These are phyloP conservation scores for Tulasnella sp. DNA, from an alignment of 768 basidiomycete species.

Conservation along the genomic window DNA sequence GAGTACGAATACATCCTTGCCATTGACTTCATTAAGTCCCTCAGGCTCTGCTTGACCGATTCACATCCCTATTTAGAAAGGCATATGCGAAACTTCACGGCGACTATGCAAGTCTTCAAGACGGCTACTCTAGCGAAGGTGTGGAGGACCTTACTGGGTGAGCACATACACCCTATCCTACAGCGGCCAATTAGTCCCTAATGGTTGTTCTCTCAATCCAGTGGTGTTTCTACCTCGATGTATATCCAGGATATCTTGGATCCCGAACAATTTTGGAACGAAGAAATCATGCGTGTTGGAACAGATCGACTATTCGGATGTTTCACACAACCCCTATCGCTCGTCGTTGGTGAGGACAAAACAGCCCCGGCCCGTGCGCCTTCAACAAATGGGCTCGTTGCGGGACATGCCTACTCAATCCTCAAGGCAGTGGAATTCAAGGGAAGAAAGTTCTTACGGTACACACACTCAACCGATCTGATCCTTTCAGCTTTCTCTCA, in stretches of 20 bases:
- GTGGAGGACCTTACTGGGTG: conserved; percentile 50
- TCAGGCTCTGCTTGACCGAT: conserved; percentile 12
- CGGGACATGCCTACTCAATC: conserved; percentile 37
- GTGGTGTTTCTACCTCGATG: conserved; percentile 12
- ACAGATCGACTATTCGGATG: conserved; percentile 41
- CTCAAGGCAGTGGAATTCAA: conserved; percentile 34
- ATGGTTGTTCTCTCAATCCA: background rate
- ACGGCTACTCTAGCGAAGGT: conserved; percentile 38
- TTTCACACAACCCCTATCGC: conserved; percentile 25
- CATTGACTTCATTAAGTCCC: no score
- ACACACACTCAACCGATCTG: background rate
- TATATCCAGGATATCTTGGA: conserved; percentile 38
- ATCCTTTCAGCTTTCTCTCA: no score
- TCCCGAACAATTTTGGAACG: conserved; percentile 40
- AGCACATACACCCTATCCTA: background rate
- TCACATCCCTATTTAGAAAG: conserved; percentile 43
- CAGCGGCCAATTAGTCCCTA: background rate
- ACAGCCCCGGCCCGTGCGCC: conserved; percentile 10
- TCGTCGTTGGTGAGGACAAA: conserved; percentile 31
- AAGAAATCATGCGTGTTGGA: conserved; percentile 39
- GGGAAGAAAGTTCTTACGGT: conserved; percentile 37
- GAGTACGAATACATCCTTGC: no score
- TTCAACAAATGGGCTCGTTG: conserved; percentile 19
- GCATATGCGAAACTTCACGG: conserved; percentile 45
- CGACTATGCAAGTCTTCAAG: conserved; percentile 35